Evolutionary conservation across 2,329 filamentous ascomycete genomes (phyloP).

Genomic region (Cadophora sp.): DNA sequence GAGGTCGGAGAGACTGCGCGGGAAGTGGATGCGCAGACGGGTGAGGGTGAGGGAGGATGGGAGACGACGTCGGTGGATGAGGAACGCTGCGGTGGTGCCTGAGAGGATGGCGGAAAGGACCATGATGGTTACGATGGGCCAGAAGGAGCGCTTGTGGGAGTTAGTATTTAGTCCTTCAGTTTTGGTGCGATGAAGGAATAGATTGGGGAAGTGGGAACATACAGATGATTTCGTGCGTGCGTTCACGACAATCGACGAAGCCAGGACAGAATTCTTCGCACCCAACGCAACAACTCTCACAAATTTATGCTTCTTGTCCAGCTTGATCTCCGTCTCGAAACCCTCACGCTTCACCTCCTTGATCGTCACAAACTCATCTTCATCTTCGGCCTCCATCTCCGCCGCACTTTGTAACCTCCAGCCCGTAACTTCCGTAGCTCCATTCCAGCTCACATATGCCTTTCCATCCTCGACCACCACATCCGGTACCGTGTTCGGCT

Average conservation of each 20-base stretch:
- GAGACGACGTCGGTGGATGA: neutral
- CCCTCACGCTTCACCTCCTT: constrained; percentile 24
- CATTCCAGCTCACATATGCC: constrained; percentile 45
- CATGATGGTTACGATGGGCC: neutral
- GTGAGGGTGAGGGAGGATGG: neutral
- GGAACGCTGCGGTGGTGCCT: neutral
- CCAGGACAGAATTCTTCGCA: constrained; percentile 19
- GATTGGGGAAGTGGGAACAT: constrained; percentile 8
- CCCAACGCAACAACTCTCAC: constrained; percentile 29
- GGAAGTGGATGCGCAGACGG: constrained; percentile 8
- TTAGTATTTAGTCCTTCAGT: neutral
- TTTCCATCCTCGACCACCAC: constrained; percentile 33
- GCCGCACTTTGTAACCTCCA: constrained; percentile 30
- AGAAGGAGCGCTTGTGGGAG: neutral
- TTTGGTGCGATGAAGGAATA: neutral
- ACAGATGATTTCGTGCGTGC: constrained; percentile 20
- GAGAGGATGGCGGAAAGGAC: constrained; percentile 1
- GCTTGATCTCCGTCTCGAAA: constrained; percentile 31
- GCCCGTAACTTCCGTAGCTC: constrained; percentile 43
- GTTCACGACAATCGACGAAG: constrained; percentile 24
- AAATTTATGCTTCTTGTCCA: constrained; percentile 18
- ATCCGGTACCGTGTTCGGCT: constrained; percentile 37
- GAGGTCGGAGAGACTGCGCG: neutral
- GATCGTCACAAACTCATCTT: constrained; percentile 25
- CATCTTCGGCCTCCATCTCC: constrained; percentile 4